phyloP scores from a whole-genome alignment of 2,329 filamentous ascomycete species.

The Arthrobotrys conoides region DNA sequence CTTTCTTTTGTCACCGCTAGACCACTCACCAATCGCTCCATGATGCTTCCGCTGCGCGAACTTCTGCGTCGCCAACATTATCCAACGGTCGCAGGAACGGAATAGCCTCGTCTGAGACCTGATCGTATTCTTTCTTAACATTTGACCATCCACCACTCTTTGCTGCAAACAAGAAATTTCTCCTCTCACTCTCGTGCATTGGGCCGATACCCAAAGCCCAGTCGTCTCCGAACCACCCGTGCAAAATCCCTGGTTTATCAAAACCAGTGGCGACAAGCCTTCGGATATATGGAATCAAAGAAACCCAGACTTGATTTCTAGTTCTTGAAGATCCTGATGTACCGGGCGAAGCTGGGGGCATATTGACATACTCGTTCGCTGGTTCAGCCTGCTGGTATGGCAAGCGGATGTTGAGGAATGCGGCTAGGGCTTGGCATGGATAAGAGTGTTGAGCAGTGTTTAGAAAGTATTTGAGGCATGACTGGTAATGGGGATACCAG shows the following conservation, averaged over 20 bases:
- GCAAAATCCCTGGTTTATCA: conserved; percentile 86
- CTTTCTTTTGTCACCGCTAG: background rate
- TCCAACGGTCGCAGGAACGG: conserved; percentile 90
- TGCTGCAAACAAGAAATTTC: conserved; percentile 94
- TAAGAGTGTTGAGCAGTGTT: conserved; percentile 88
- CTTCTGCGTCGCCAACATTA: conserved; percentile 81
- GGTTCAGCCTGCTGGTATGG: conserved; percentile 79
- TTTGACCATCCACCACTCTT: conserved; percentile 85
- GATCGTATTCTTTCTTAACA: conserved; percentile 92
- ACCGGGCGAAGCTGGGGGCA: conserved; percentile 52
- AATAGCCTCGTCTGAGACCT: conserved; percentile 83
- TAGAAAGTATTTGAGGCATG: conserved; percentile 90
- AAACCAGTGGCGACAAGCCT: conserved; percentile 92
- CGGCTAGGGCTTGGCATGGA: conserved; percentile 87
- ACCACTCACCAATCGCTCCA: conserved; percentile 84
- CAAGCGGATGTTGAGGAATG: conserved; percentile 90
- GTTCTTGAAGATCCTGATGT: conserved; percentile 49
- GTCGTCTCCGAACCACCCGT: conserved; percentile 97
- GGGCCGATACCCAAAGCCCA: conserved; percentile 85
- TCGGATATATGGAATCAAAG: conserved; percentile 88
- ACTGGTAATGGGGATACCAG: conserved; percentile 93
- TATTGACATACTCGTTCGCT: conserved; percentile 57
- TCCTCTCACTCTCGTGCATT: conserved; percentile 87
- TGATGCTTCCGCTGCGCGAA: conserved; percentile 82
- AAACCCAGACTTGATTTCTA: conserved; percentile 70